phyloP scores from a whole-genome alignment of 2,329 filamentous ascomycete species.

The Sarocladium kiliense region DNA sequence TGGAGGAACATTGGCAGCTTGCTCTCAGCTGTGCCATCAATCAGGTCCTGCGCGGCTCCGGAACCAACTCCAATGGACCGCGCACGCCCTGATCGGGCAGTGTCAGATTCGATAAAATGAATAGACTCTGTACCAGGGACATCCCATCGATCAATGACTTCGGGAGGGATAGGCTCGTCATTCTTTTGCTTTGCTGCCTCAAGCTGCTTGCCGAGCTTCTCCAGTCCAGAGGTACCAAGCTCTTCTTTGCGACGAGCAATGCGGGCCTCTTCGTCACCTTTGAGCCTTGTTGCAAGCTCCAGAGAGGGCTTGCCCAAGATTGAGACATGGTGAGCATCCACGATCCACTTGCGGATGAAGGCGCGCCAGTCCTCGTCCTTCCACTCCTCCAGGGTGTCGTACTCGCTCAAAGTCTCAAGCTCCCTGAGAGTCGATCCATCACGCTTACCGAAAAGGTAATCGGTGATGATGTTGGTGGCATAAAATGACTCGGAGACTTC shows the following conservation, averaged over 20 bases:
- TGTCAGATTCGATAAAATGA: constrained; percentile 85
- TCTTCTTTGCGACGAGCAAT: constrained; percentile 73
- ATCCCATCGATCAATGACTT: constrained; percentile 73
- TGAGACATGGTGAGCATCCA: constrained; percentile 80
- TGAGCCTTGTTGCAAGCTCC: constrained; percentile 73
- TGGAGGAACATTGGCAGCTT: constrained; percentile 85
- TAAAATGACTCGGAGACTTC: constrained; percentile 80
- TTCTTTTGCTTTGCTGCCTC: constrained; percentile 84
- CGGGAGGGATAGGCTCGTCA: constrained; percentile 76
- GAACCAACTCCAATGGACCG: constrained; percentile 61
- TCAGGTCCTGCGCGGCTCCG: constrained; percentile 67
- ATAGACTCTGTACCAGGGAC: constrained; percentile 87
- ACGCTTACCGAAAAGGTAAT: constrained; percentile 84
- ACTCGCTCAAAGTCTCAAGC: constrained; percentile 51
- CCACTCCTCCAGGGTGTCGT: constrained; percentile 72
- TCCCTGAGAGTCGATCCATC: constrained; percentile 72
- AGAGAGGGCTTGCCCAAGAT: constrained; percentile 83
- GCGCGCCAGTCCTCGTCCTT: constrained; percentile 75
- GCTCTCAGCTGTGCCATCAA: constrained; percentile 61
- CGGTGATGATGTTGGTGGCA: constrained; percentile 78
- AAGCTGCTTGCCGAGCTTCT: constrained; percentile 67
- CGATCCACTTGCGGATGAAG: constrained; percentile 79
- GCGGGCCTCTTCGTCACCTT: constrained; percentile 72
- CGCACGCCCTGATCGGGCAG: constrained; percentile 77
- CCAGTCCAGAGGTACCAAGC: constrained; percentile 77